Evolutionary conservation across 179 eudicot genomes (phyloP).

Genomic region (Patellifolia procumbens): DNA sequence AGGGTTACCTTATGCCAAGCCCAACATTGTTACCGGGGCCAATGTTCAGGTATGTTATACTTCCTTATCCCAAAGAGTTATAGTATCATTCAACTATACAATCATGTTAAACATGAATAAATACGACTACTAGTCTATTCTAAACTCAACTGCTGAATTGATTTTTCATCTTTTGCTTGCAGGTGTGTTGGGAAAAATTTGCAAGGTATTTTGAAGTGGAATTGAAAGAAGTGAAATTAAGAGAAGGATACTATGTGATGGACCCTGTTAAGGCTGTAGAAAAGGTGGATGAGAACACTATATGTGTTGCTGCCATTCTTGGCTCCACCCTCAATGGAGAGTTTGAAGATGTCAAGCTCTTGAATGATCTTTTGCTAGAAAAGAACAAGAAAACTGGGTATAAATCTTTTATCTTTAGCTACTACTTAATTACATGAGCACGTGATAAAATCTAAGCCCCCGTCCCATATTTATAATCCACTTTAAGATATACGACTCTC

Average conservation of each 20-base stretch:
- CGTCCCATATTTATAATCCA: neutral
- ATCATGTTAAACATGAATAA: neutral
- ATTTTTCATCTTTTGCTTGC: neutral
- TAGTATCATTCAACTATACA: neutral
- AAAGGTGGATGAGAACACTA: slow-evolving; percentile 54
- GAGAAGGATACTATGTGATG: slow-evolving; percentile 53
- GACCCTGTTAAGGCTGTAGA: slow-evolving; percentile 51
- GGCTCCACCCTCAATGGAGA: slow-evolving; percentile 63
- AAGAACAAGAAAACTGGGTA: slow-evolving; percentile 56
- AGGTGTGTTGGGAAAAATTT: slow-evolving; percentile 59
- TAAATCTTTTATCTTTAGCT: neutral
- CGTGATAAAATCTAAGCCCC: neutral
- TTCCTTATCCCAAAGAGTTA: neutral
- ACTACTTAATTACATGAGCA: neutral
- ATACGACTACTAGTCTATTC: neutral
- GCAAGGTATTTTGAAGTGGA: slow-evolving; percentile 58
- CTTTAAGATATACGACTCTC: neutral
- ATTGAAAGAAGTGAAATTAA: slow-evolving; percentile 50
- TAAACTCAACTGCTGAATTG: neutral
- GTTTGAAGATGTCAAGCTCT: slow-evolving; percentile 53
- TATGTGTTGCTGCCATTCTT: slow-evolving; percentile 55
- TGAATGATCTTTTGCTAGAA: slow-evolving; percentile 42
- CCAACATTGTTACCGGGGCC: slow-evolving; percentile 60
- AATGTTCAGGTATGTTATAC: slow-evolving; percentile 46
- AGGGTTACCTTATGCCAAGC: slow-evolving; percentile 47